Base-by-base conservation (phyloP, 2,329 filamentous ascomycete genomes). In the Chaetomiaceae sp. region DNA sequence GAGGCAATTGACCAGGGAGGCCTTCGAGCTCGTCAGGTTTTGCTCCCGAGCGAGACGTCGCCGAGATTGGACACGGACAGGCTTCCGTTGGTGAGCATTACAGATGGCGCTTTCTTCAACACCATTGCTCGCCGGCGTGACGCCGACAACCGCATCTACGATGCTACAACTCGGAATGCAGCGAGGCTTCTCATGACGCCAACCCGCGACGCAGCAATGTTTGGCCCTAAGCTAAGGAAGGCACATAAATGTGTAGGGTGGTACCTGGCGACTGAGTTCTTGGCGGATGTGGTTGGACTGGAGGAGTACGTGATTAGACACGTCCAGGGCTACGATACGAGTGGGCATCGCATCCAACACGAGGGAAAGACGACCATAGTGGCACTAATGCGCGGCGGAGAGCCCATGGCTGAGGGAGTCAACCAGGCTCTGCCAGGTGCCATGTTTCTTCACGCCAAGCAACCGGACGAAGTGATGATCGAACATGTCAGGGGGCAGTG, bases 301-400 rank as follows among this genome's bases (percentile, higher is more conserved):
- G 77, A 85, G 51, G 56, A 70, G 8, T 73, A 70, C 58, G 2
- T 52, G 0, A 80, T 83, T 13, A 51, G 57, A 0, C 78, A 84
- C 54, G 79, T 84, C 0, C 76, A 80, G 54, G 76, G 74, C 3
- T 55, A 72, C 29, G 5, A 55, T 1, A 74, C 70, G 0, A 62
- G 23, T 0, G 81, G 81, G 0, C 69, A 77, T 60, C 72, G 67
- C 7, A 67, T 85, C 1, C 52, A 38, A 0, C 23, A 75, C 48
- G 80, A 85, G 61, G 7, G 66, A 1, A 48, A 67, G 8, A 85
- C 79, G 0, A 53, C 71, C 1, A 83, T 86, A 42, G 67, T 85
- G 0, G 71, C 81, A 0, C 56, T 85, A n/a, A 85, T 86, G 81
- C 77, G 80, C 8, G 80, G 77, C 2, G 82, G 81, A 8, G 80